These are phyloP conservation scores for Aquilaria agallochum DNA, from an alignment of 441 rosid genomes.

Conservation along the genomic window DNA sequence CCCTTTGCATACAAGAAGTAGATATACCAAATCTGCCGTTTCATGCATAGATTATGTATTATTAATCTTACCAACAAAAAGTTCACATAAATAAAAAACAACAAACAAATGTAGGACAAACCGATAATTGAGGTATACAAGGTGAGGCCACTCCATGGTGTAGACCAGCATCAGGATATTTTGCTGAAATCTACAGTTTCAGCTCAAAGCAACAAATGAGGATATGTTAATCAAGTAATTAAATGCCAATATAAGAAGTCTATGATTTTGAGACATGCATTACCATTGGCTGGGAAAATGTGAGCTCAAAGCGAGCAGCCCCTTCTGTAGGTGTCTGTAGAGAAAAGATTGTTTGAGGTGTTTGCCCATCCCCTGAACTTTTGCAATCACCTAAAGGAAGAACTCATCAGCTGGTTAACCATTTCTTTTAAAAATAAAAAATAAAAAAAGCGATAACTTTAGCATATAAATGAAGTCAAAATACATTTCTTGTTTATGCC, in stretches of 20 bases:
- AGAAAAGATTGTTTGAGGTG: constrained; percentile 42
- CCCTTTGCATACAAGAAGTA: too few species aligned
- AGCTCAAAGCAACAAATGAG: constrained; percentile 10
- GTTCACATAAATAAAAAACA: too few species aligned
- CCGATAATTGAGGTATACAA: constrained; percentile 63
- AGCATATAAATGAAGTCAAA: background rate
- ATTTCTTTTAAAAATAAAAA: background rate
- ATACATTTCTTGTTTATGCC: background rate
- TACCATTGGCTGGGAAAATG: constrained; percentile 67
- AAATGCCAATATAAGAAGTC: background rate
- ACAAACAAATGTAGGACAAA: constrained; percentile 19
- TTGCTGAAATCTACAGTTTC: constrained; percentile 47
- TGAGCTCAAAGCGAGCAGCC: constrained; percentile 45
- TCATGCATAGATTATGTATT: too few species aligned
- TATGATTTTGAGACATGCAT: background rate
- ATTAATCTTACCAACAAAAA: too few species aligned
- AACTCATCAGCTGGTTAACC: constrained; percentile 13
- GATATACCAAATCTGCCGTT: too few species aligned
- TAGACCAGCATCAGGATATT: constrained; percentile 58
- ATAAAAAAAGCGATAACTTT: too few species aligned
- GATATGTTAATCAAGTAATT: constrained; percentile 1
- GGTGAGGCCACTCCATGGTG: constrained; percentile 67
- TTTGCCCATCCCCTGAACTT: constrained; percentile 41
- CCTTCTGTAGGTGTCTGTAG: constrained; percentile 48
- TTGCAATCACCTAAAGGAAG: constrained; percentile 51